Evolutionary conservation across 148 eudicot genomes (phyloP), one percentile per base, ranked within the genome.

Genomic region (Tetragonia tetragonoides): DNA sequence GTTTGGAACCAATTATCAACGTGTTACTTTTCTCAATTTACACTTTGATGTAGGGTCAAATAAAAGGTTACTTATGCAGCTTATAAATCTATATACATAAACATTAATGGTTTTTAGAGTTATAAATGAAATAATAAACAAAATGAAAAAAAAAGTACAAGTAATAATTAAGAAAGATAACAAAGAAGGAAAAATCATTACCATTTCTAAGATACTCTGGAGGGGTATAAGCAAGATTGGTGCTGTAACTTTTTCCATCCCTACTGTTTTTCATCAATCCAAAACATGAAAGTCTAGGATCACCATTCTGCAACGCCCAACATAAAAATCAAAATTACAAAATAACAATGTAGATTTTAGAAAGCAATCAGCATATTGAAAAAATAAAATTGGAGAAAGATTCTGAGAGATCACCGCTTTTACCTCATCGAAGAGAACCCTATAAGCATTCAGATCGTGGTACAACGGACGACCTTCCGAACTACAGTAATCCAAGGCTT

Each of bases 351-450:
- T 66, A 23, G 74, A 68, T 60, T 28, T 57, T 53, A 74, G 57
- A 53, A 64, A 34, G 37, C n/a, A 63, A 42, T 51, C 61, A 76
- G 64, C 73, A 62, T 34, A 62, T 56, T 16, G 57, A 56, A 34
- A 37, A 57, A 44, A 66, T 3, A 23, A 57, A 71, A 24, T 54
- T 70, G 38, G 34, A 47, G 6, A 21, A 75, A 47, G 24, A 60
- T 41, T 37, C 59, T 38, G 56, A 51, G 62, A 69, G 59, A 4
- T 57, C 49, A 54, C 63, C 70, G 41, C 49, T 53, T 49, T 57
- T 51, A 94, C 97, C 97, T 90, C 90, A 78, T 91, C 98, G 81
- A 93, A 93, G 68, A 93, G 93, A 80, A 94, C 89, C 82, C 98
- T 88, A 71, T 94, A 94, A 56, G 98, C 98, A 87, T 94, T 94